Conservation (phyloP, 768 basidiomycete genomes). For the Krasilnikovozyma curviuscula region DNA sequence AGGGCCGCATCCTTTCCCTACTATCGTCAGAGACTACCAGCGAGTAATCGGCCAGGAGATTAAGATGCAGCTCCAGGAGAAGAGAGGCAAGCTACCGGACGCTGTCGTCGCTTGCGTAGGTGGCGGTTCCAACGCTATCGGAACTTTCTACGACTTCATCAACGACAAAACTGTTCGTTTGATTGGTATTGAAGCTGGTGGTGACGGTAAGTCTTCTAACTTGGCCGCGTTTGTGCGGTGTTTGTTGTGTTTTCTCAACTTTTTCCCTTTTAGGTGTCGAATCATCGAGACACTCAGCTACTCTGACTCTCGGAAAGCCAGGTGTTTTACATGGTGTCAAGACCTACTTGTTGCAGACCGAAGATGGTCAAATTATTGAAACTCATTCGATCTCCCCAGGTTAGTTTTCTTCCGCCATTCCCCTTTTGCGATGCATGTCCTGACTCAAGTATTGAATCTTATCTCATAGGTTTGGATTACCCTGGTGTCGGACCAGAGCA, state of each 20-base stretch:
- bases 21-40: constrained; percentile 96
- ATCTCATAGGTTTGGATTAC: constrained; percentile 17
- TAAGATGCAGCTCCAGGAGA: constrained; percentile 57
- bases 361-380: constrained; percentile 81
- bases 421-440: no score
- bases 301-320: constrained; percentile 70
- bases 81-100: constrained; percentile 71
- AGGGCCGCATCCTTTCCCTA: constrained; percentile 97
- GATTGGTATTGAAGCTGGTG: constrained; percentile 91
- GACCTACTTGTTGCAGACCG: constrained; percentile 81
- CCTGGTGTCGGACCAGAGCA: constrained; percentile 97
- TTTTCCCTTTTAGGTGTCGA: constrained; percentile 40
- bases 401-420: no score
- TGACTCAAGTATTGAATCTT: background rate
- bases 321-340: constrained; percentile 91
- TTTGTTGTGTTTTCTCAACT: background rate
- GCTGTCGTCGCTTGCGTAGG: constrained; percentile 92
- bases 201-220: constrained; percentile 52
- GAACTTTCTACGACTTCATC: constrained; percentile 94
- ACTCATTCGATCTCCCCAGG: constrained; percentile 95
- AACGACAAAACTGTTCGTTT: constrained; percentile 63
- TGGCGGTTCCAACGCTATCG: constrained; percentile 93
- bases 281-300: constrained; percentile 76
- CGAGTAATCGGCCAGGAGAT: constrained; percentile 87
- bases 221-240: background rate